phyloP scores from a whole-genome alignment of 1,284 basidiomycete species.

The Flammula alnicola region DNA sequence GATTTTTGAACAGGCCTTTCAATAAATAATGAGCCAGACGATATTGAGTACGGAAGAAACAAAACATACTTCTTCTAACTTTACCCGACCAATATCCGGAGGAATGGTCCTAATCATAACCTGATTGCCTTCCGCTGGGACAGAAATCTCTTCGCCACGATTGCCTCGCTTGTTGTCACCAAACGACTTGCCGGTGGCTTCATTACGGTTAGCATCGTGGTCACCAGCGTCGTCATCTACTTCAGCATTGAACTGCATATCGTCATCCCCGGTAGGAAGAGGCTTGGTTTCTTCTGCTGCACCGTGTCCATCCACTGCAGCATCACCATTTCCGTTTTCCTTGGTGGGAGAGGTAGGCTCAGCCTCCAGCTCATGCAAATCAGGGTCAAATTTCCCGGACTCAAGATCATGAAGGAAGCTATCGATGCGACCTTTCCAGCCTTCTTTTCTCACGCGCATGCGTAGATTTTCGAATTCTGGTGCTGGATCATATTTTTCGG shows the following conservation, averaged over 20 bases:
- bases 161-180: constrained; percentile 51
- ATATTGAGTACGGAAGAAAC: constrained; percentile 5
- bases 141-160: constrained; percentile 76
- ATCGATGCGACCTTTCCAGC: constrained; percentile 76
- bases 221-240: constrained; percentile 71
- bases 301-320: constrained; percentile 43
- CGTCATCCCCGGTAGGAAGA: constrained; percentile 52
- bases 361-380: constrained; percentile 60
- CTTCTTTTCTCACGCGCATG: constrained; percentile 77
- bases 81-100: constrained; percentile 85
- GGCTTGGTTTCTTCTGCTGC: constrained; percentile 54
- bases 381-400: constrained; percentile 82
- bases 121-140: constrained; percentile 81
- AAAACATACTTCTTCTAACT: constrained; percentile 81
- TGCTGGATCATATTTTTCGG: constrained; percentile 87
- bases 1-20: constrained; percentile 67
- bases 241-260: constrained; percentile 70
- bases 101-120: constrained; percentile 94
- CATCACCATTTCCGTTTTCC: constrained; percentile 39
- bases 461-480: constrained; percentile 73
- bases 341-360: constrained; percentile 52
- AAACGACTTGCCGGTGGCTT: constrained; percentile 60
- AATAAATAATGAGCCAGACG: constrained; percentile 1
- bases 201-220: constrained; percentile 49
- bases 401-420: constrained; percentile 80